phyloP scores from a whole-genome alignment of 352 stramenopile genomes.

The Pythium grandisporangium region DNA sequence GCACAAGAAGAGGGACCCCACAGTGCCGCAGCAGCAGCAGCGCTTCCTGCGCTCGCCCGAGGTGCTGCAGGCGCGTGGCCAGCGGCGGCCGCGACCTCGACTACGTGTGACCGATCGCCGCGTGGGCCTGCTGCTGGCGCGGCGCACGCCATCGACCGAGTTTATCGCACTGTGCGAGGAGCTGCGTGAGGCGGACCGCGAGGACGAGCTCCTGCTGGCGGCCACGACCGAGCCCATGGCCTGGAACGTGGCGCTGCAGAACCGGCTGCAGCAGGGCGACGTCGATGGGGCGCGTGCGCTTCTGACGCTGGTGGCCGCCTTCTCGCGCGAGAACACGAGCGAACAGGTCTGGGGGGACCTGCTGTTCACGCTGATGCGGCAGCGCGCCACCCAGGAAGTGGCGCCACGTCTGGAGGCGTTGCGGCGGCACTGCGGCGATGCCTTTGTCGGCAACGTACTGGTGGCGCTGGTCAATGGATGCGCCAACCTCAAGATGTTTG shows the following conservation, averaged over 20 bases:
- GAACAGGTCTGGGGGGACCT: constrained; percentile 59
- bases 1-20: no score
- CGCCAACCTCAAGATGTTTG: constrained; percentile 53
- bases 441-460: constrained; percentile 33
- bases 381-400: constrained; percentile 24
- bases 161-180: constrained; percentile 26
- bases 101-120: constrained; percentile 21
- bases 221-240: constrained; percentile 30
- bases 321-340: constrained; percentile 35
- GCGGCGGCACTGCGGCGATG: constrained; percentile 18
- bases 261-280: constrained; percentile 34
- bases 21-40: no score
- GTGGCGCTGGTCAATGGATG: constrained; percentile 56
- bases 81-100: no score
- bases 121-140: constrained; percentile 25
- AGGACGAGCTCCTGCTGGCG: constrained; percentile 34
- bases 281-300: constrained; percentile 32
- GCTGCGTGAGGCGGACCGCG: constrained; percentile 20
- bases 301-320: constrained; percentile 34
- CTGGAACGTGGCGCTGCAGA: constrained; percentile 56
- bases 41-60: no score
- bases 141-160: constrained; percentile 13
- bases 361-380: constrained; percentile 61
- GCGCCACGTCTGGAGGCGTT: constrained; percentile 25
- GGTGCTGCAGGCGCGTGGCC: no score